phyloP scores from a whole-genome alignment of 2,329 filamentous ascomycete genomes.

The Ceratocystis ficicola region DNA sequence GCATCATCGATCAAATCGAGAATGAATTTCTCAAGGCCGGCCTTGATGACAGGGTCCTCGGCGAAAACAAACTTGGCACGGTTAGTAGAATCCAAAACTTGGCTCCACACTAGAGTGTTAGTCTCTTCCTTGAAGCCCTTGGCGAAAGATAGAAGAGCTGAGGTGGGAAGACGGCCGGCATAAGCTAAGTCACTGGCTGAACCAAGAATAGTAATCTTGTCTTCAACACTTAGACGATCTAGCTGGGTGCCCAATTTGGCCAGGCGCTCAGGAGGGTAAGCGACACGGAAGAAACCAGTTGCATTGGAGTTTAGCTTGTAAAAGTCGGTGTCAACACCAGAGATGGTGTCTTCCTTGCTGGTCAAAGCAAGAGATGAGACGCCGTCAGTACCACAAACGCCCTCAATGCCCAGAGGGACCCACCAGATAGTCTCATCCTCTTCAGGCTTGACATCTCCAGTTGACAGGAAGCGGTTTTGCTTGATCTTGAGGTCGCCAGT shows the following conservation, averaged over 20 bases:
- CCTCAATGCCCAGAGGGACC: conserved; percentile 78
- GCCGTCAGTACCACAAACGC: conserved; percentile 52
- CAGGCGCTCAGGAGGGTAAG: conserved; percentile 77
- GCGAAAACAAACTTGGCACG: conserved; percentile 77
- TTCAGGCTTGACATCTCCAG: conserved; percentile 78
- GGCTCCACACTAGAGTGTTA: conserved; percentile 80
- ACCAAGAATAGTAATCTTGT: conserved; percentile 85
- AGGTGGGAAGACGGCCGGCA: conserved; percentile 70
- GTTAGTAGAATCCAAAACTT: conserved; percentile 64
- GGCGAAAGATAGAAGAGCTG: conserved; percentile 69
- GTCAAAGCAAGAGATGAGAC: conserved; percentile 57
- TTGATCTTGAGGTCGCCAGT: conserved; percentile 68
- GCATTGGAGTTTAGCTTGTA: conserved; percentile 91
- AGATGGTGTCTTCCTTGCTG: conserved; percentile 63
- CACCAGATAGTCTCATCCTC: conserved; percentile 93
- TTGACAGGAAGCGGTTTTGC: conserved; percentile 82
- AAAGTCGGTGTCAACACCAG: conserved; percentile 62
- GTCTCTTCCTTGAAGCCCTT: conserved; percentile 72
- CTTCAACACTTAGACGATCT: conserved; percentile 63
- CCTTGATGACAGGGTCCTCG: conserved; percentile 57
- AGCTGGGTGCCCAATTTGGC: conserved; percentile 67
- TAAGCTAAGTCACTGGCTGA: conserved; percentile 83
- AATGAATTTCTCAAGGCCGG: conserved; percentile 65
- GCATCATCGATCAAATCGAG: conserved; percentile 64
- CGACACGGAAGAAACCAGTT: conserved; percentile 81